Evolutionary conservation across 129 eudicot species (phyloP), one percentile per base, ranked within the genome.

Genomic region (Pulicaria dysenterica): DNA sequence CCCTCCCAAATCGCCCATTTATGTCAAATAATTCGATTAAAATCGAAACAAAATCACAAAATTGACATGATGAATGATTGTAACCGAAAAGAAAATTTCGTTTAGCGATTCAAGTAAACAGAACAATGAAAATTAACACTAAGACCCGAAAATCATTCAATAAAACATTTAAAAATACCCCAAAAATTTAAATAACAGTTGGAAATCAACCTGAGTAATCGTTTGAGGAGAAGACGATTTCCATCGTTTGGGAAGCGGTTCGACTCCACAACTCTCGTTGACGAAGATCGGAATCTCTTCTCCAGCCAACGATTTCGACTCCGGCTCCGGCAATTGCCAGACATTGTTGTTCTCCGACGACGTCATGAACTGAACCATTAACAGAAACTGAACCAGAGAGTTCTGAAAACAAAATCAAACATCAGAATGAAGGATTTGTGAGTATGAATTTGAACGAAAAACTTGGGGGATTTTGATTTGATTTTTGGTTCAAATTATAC

Each of bases 311-410:
- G 6, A 17, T 19, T 37, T 45, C 10, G 11, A 67, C 8, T 67
- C 74, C 61, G 74, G 74, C 73, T 67, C 80, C 68, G 68, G 74
- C 51, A 67, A 57, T 17, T 67, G 68, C 80, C 74, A 67, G 31
- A 67, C 80, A 67, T 76, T 76, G 73, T 56, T 45, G 68, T 67
- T 67, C 14, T 76, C 68, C 59, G 80, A 67, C 34, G 80, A 46
- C 80, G 67, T 76, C 61, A 57, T 73, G 50, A 60, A 76, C 17
- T 67, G 69, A 9, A 67, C 80, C 80, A 76, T 76, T 57, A 76
- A 76, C 73, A 37, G 8, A 24, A 37, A 14, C 17, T 11, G 40
- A 4, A 50, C 44, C 24, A 10, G 9, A 8, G 10, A 73, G 53
- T 62, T 73, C 31, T 50, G 54, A 49, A 41, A 73, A 12, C 8